Evolutionary conservation across 371 early-diverging fungal genomes (phyloP), one percentile per base, ranked within the genome.

Genomic region (Saksenaea vasiformis): DNA sequence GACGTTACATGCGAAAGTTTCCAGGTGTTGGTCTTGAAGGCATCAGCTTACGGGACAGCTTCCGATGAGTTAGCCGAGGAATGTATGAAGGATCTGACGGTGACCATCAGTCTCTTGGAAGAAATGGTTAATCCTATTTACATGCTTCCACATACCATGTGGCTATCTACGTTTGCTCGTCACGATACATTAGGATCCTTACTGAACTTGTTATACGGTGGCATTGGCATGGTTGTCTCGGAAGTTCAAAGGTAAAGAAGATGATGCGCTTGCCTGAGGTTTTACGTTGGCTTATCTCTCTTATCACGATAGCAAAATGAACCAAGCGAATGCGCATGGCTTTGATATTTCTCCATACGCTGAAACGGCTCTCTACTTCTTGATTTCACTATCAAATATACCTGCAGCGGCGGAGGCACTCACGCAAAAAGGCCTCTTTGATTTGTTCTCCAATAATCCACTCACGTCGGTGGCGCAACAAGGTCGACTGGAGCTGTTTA

Each of bases 341-440:
- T 56, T 74, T 28, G 65, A 43, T 27, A 70, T 81, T 15, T 74
- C 82, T 34, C 79, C 82, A 0, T 81, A 76, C 39, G 75, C 82
- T 2, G 77, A 77, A 63, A 64, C 67, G 26, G 77, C 73, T 24
- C 65, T 78, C 24, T 76, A 72, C 58, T 65, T 81, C 8, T 65
- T 81, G 14, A 59, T 78, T 14, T 61, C 66, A 7, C 43, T 81
- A 31, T 69, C 82, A 0, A 72, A 69, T 59, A 76, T 67, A 54
- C 70, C 77, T 15, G 61, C 56, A 14, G 72, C 72, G 26, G 77
- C 82, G 9, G 55, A 65, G 5, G 37, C 31, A 35, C 74, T 81
- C 38, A 64, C 70, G 7, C 43, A 57, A 5, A 55, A 67, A 10
- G 73, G 73, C 1, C 28, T 81, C 5, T 63, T 75, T 44, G 71